Percentiles rank a stretch among this genome's conserved stretches.
These are phyloP conservation scores for Kodamaea alishanica DNA, from an alignment of 1,139 yeast genomes.

Conservation along the genomic window DNA sequence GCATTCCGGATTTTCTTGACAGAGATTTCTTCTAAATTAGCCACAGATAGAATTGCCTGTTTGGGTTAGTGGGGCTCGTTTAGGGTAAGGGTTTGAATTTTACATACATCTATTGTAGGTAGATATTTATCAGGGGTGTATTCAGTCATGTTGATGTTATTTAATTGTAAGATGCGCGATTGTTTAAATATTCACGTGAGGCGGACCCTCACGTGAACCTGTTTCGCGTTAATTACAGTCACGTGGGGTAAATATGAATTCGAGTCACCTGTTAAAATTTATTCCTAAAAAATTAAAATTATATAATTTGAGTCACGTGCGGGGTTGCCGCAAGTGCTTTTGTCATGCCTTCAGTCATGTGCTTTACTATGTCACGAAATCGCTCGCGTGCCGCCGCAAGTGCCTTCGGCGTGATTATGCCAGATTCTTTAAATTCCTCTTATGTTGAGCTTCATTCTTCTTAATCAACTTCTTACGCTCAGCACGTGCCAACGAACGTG, in stretches of 20 bases:
- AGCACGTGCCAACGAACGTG: slow-evolving; percentile 72
- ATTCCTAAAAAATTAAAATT: too few species aligned
- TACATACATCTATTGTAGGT: slow-evolving; percentile 69
- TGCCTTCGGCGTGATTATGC: slow-evolving; percentile 6
- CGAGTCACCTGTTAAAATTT: too few species aligned
- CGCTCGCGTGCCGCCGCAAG: too few species aligned
- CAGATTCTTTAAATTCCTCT: slow-evolving; percentile 61
- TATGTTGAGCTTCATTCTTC: slow-evolving; percentile 84
- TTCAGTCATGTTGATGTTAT: slow-evolving; percentile 14
- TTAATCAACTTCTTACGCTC: slow-evolving; percentile 83
- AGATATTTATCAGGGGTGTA: slow-evolving; percentile 37
- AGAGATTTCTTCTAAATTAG: slow-evolving; percentile 67
- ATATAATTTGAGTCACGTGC: too few species aligned
- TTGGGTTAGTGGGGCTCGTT: slow-evolving; percentile 22
- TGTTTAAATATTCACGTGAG: too few species aligned
- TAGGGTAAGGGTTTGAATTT: neutral
- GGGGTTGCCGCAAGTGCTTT: too few species aligned
- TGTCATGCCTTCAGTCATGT: too few species aligned
- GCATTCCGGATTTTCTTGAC: slow-evolving; percentile 72
- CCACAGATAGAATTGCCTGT: slow-evolving; percentile 70
- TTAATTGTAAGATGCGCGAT: neutral
- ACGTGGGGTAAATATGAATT: too few species aligned
- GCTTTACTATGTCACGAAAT: too few species aligned
- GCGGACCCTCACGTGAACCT: too few species aligned
- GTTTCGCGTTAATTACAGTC: too few species aligned